Conservation (phyloP, 768 basidiomycete genomes). For the Suillus spraguei region DNA sequence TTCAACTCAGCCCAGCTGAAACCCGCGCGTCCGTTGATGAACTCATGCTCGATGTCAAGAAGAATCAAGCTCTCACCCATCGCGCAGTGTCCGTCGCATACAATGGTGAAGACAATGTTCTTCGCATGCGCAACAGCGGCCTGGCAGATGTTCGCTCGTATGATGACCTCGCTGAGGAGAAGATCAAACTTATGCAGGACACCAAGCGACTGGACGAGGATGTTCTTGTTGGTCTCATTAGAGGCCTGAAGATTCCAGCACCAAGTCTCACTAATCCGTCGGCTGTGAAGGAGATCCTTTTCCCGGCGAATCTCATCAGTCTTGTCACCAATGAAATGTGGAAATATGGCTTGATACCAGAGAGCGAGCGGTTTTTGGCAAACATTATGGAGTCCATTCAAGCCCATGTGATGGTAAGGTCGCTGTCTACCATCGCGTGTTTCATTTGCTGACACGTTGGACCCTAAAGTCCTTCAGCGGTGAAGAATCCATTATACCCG, state of each 20-base stretch:
- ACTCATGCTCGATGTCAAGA: conserved; percentile 72
- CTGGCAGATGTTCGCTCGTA: conserved; percentile 71
- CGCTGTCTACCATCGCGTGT: conserved; percentile 31
- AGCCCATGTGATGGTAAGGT: conserved; percentile 89
- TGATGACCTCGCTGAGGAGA: conserved; percentile 93
- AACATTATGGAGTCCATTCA: conserved; percentile 99
- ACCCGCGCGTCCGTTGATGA: conserved; percentile 79
- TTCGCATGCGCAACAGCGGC: conserved; percentile 67
- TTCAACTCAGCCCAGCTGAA: conserved; percentile 58
- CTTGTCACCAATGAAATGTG: conserved; percentile 99
- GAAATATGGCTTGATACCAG: conserved; percentile 96
- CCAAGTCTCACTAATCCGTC: conserved; percentile 90
- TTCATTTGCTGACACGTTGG: conserved; percentile 12
- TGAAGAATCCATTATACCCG: conserved; percentile 95
- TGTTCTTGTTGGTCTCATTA: conserved; percentile 85
- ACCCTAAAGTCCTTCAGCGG: conserved; percentile 74
- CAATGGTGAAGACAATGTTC: conserved; percentile 75
- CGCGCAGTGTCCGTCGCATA: conserved; percentile 89
- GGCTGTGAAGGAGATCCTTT: conserved; percentile 95
- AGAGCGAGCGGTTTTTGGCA: conserved; percentile 97
- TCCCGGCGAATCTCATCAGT: conserved; percentile 98
- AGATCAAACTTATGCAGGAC: conserved; percentile 92
- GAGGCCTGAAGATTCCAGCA: conserved; percentile 89
- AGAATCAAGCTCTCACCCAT: conserved; percentile 69
- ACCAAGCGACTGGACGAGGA: conserved; percentile 91